A percentile compares a stretch with the other conserved stretches of the same genome.
Evolutionary conservation across 306 rosid genomes (phyloP).

Genomic region (Aeschynomene evenia): DNA sequence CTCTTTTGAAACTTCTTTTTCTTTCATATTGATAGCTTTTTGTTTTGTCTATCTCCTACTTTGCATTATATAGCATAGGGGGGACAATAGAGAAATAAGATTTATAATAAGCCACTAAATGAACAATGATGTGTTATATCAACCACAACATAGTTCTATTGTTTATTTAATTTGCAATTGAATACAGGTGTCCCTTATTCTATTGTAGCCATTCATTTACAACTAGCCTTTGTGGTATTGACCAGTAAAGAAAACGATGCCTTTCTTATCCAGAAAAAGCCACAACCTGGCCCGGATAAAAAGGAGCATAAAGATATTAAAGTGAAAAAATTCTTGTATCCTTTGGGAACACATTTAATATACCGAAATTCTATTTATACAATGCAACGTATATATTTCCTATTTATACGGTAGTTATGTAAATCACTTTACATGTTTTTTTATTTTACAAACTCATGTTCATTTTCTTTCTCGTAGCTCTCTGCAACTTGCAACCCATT

Average conservation of each 20-base stretch:
- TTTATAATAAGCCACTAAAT: conserved; percentile 16
- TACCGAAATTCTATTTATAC: too few relatives aligned
- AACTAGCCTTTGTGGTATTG: conserved; percentile 9
- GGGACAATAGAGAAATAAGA: background rate
- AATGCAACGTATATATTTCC: too few relatives aligned
- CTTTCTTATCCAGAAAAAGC: conserved; percentile 42
- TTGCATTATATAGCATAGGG: background rate
- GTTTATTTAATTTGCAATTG: conserved; percentile 5
- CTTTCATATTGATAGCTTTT: background rate
- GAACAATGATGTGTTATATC: conserved; percentile 23
- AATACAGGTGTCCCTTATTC: background rate
- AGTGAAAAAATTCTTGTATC: too few relatives aligned
- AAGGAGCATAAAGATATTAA: background rate
- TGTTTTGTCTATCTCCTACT: background rate
- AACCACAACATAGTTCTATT: conserved; percentile 12
- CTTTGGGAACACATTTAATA: too few relatives aligned
- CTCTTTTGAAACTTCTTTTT: background rate
- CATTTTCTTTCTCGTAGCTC: too few relatives aligned
- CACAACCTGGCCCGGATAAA: conserved; percentile 26
- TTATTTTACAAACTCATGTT: too few relatives aligned
- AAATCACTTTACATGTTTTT: too few relatives aligned
- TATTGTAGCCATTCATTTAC: conserved; percentile 6
- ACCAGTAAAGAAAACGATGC: conserved; percentile 46
- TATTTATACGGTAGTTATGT: too few relatives aligned
- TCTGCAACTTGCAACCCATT: too few relatives aligned